Conservation (phyloP, 192 early-diverging fungal genomes). For the Coemansia reversa region DNA sequence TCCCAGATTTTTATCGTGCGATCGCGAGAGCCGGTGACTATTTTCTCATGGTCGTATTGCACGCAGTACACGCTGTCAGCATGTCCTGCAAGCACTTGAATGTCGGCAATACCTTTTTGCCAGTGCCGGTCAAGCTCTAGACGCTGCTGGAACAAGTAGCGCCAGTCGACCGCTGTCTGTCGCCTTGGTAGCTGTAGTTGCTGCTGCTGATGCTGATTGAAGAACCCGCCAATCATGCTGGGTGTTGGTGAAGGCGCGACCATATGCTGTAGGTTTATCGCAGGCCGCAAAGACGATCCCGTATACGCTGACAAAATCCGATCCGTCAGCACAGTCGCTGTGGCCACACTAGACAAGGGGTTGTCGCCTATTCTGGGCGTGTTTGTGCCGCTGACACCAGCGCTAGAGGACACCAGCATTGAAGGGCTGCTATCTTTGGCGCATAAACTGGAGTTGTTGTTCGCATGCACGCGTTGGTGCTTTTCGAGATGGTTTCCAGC, state of each 20-base stretch:
- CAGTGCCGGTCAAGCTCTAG: constrained; percentile 58
- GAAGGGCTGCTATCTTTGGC: constrained; percentile 2
- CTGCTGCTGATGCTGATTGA: neutral
- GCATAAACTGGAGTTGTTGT: neutral
- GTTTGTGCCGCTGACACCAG: constrained; percentile 22
- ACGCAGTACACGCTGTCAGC: constrained; percentile 87
- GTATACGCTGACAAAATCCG: constrained; percentile 33
- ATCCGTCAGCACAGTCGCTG: constrained; percentile 4
- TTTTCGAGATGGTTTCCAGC: constrained; percentile 6
- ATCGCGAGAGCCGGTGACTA: constrained; percentile 79
- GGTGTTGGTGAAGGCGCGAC: constrained; percentile 44
- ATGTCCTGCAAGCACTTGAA: constrained; percentile 73
- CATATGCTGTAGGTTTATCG: constrained; percentile 48
- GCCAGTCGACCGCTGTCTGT: constrained; percentile 60
- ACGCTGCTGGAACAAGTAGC: constrained; percentile 69
- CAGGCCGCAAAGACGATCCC: constrained; percentile 44
- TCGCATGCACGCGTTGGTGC: neutral
- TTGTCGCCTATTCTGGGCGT: constrained; percentile 35
- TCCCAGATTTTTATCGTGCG: constrained; percentile 83
- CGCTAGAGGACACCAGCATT: constrained; percentile 9
- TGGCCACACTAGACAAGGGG: neutral
- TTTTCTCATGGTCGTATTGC: constrained; percentile 72
- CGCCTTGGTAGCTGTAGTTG: constrained; percentile 8
- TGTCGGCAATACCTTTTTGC: constrained; percentile 37
- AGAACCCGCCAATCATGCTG: constrained; percentile 9